These are phyloP conservation scores for Beta vulgaris DNA, from an alignment of 148 eudicot species.

Conservation along the genomic window DNA sequence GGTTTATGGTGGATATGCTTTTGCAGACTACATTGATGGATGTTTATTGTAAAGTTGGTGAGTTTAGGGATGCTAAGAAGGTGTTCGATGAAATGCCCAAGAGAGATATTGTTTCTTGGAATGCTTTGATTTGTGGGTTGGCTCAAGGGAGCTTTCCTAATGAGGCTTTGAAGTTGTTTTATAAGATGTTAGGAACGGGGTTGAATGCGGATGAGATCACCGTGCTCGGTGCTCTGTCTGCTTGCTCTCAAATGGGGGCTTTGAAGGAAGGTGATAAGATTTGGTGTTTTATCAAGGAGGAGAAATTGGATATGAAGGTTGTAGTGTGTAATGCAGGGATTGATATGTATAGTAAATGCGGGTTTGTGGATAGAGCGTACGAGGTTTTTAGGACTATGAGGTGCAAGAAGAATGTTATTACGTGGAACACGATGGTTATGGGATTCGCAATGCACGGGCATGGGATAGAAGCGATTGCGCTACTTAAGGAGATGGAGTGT, in stretches of 20 bases:
- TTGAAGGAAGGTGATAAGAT: constrained; percentile 54
- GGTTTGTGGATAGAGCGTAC: constrained; percentile 61
- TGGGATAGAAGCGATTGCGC: constrained; percentile 51
- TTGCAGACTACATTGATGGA: constrained; percentile 68
- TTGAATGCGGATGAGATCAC: constrained; percentile 60
- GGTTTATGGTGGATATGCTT: constrained; percentile 49
- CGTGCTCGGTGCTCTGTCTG: constrained; percentile 68
- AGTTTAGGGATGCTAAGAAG: constrained; percentile 41
- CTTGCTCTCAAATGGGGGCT: constrained; percentile 77
- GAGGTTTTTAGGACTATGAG: constrained; percentile 47
- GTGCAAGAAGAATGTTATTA: constrained; percentile 52
- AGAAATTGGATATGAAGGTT: constrained; percentile 41
- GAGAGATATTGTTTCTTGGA: constrained; percentile 72
- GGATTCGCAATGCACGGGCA: constrained; percentile 70
- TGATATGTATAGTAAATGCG: constrained; percentile 84
- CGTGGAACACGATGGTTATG: constrained; percentile 88
- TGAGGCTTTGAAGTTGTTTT: constrained; percentile 55
- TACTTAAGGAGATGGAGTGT: constrained; percentile 47
- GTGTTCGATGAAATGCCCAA: constrained; percentile 70
- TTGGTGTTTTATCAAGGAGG: constrained; percentile 35
- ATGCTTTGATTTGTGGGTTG: constrained; percentile 69
- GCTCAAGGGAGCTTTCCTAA: constrained; percentile 60
- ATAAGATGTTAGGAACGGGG: constrained; percentile 31
- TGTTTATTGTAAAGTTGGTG: constrained; percentile 63
- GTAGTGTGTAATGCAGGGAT: constrained; percentile 72